phyloP scores from a whole-genome alignment of 257 asterid species.

The Vinca minor region DNA sequence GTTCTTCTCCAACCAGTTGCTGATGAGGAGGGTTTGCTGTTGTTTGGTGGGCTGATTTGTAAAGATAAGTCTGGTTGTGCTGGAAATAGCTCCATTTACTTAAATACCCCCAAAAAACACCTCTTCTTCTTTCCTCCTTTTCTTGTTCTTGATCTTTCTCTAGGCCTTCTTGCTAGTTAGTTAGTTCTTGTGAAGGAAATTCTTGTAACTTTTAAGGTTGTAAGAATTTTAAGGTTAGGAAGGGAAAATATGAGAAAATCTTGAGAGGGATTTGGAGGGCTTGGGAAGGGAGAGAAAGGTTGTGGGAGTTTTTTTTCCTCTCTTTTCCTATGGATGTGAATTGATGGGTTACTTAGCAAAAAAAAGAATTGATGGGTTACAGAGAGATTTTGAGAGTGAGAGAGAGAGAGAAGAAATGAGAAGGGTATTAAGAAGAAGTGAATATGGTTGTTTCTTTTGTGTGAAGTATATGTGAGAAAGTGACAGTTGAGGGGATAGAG shows the following conservation, averaged over 20 bases:
- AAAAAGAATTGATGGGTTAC: too few relatives aligned
- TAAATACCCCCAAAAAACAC: too few relatives aligned
- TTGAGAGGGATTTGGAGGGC: constrained; percentile 2
- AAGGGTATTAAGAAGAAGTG: too few relatives aligned
- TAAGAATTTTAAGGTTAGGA: too few relatives aligned
- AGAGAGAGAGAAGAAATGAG: too few relatives aligned
- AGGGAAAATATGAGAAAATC: too few relatives aligned
- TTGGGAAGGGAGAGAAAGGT: constrained; percentile 17
- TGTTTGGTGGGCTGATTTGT: constrained; percentile 73
- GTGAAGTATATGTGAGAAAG: constrained; percentile 89
- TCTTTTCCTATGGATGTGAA: constrained; percentile 17
- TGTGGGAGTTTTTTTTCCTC: constrained; percentile 21
- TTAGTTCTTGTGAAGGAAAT: too few relatives aligned
- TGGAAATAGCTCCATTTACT: constrained; percentile 88
- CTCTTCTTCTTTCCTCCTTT: background rate
- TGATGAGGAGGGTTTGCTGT: constrained; percentile 43
- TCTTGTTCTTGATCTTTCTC: constrained; percentile 6
- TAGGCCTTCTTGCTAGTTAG: too few relatives aligned
- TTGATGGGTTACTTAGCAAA: too few relatives aligned
- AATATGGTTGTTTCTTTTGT: constrained; percentile 66
- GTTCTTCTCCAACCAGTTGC: constrained; percentile 31
- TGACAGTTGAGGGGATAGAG: constrained; percentile 44
- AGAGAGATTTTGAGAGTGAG: constrained; percentile 38
- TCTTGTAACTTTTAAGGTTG: too few relatives aligned
- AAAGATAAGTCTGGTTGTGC: constrained; percentile 85